Conservation (phyloP, 163 green algal genomes). For the Scenedesmus sp. region DNA sequence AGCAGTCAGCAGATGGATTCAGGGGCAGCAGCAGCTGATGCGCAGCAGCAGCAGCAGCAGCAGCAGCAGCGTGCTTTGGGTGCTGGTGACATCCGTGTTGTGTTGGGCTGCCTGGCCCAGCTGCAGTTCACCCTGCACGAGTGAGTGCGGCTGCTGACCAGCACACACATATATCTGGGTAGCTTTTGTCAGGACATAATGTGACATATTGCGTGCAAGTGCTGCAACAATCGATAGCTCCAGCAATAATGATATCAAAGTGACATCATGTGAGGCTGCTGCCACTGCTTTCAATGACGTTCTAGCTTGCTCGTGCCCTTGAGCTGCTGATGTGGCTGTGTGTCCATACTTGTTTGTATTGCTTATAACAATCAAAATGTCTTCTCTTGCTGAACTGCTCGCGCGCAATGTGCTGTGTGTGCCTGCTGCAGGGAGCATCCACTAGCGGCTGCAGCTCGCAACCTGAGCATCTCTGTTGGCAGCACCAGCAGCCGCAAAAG, state of each 20-base stretch:
- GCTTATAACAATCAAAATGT: too few species aligned
- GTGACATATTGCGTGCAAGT: too few species aligned
- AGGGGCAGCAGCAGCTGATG: not conserved
- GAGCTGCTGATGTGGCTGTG: too few species aligned
- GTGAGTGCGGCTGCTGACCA: not conserved
- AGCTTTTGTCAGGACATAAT: too few species aligned
- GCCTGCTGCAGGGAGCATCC: slow-evolving; percentile 11
- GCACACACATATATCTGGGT: too few species aligned
- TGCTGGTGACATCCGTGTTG: not conserved
- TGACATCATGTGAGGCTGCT: too few species aligned
- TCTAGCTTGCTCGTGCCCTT: too few species aligned
- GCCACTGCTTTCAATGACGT: too few species aligned
- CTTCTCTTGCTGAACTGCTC: not conserved
- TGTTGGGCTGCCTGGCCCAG: not conserved
- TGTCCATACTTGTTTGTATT: too few species aligned
- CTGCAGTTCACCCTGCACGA: slow-evolving; percentile 20
- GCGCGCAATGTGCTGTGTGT: not conserved
- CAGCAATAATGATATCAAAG: too few species aligned
- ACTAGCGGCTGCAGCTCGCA: not conserved
- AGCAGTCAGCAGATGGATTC: not conserved
- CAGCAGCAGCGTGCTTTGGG: slow-evolving; percentile 14
- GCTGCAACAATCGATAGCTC: too few species aligned
- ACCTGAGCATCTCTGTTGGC: not conserved
- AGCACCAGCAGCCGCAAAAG: not conserved
- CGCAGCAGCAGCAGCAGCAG: slow-evolving; percentile 30